Conservation (phyloP, 2,329 filamentous ascomycete genomes). For the Aureobasidium zeae region DNA sequence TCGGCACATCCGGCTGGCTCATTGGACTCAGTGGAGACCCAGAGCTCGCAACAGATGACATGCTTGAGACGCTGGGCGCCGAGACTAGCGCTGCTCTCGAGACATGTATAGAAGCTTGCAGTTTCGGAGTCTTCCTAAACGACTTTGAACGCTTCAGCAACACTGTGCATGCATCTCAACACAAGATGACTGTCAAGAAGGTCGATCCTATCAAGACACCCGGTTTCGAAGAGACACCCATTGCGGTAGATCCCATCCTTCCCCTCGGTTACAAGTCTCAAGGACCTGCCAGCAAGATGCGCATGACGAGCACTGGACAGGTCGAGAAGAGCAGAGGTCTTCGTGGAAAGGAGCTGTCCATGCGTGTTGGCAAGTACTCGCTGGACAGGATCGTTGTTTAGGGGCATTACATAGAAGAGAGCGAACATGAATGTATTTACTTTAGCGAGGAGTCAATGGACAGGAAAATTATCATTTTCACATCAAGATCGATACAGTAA, state of each 20-base stretch:
- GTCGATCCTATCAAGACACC: conserved; percentile 31
- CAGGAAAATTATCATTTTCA: conserved; percentile 11
- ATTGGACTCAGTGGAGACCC: conserved; percentile 47
- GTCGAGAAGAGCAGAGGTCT: conserved; percentile 59
- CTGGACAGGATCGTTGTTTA: conserved; percentile 57
- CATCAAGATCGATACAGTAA: no score
- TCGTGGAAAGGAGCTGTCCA: conserved; percentile 66
- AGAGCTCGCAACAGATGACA: conserved; percentile 49
- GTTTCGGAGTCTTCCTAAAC: conserved; percentile 53
- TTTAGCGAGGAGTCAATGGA: conserved; percentile 15
- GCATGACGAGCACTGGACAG: conserved; percentile 34
- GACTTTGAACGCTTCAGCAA: conserved; percentile 54
- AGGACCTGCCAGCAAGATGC: conserved; percentile 32
- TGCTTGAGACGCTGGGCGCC: conserved; percentile 55
- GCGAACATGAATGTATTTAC: conserved; percentile 9
- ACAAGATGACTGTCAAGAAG: conserved; percentile 26
- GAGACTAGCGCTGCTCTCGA: conserved; percentile 65
- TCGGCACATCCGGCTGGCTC: conserved; percentile 67
- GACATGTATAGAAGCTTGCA: conserved; percentile 59
- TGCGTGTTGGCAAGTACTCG: conserved; percentile 73
- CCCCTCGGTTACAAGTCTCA: conserved; percentile 62
- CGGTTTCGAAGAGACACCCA: conserved; percentile 41
- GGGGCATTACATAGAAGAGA: not conserved
- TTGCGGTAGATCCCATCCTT: conserved; percentile 42
- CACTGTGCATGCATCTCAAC: conserved; percentile 11